Percentiles rank a stretch among this genome's conserved stretches.
Conservation (phyloP, 2,329 filamentous ascomycete species). For the Cercospora berteroae region DNA sequence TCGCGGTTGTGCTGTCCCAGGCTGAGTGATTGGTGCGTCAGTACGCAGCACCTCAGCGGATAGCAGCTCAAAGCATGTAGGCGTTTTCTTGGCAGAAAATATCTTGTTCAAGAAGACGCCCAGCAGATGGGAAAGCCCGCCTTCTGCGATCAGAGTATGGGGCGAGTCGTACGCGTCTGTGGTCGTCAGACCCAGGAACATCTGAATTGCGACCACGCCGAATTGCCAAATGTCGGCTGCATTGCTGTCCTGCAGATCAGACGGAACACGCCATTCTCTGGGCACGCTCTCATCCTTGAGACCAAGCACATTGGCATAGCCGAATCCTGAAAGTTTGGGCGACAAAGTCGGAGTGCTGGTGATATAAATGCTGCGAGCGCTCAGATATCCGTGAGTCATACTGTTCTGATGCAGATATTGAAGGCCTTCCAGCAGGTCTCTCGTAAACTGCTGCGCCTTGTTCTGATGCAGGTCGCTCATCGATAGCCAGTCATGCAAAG, state of each 20-base stretch:
- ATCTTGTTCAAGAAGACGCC: slow-evolving; percentile 79
- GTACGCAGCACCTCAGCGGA: slow-evolving; percentile 57
- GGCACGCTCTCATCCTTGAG: slow-evolving; percentile 37
- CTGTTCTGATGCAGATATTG: slow-evolving; percentile 84
- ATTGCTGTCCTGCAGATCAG: slow-evolving; percentile 35
- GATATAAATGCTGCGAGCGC: slow-evolving; percentile 26
- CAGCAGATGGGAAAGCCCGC: slow-evolving; percentile 70
- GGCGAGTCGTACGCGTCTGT: slow-evolving; percentile 77
- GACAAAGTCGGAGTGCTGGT: slow-evolving; percentile 23
- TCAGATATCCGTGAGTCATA: slow-evolving; percentile 61
- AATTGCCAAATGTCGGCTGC: slow-evolving; percentile 95
- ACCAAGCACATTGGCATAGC: slow-evolving; percentile 65
- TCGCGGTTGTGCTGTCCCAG: slow-evolving; percentile 17
- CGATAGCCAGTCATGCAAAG: slow-evolving; percentile 77
- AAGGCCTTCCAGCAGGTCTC: slow-evolving; percentile 83
- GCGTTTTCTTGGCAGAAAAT: slow-evolving; percentile 84
- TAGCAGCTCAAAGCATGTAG: slow-evolving; percentile 73
- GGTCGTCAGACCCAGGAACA: slow-evolving; percentile 83
- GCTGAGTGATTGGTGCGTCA: slow-evolving; percentile 45
- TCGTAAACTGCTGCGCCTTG: slow-evolving; percentile 84
- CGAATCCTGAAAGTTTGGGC: slow-evolving; percentile 72
- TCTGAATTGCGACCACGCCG: slow-evolving; percentile 86
- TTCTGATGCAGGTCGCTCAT: slow-evolving; percentile 67
- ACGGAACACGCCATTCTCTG: slow-evolving; percentile 26
- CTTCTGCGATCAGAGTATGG: slow-evolving; percentile 65